phyloP scores from a whole-genome alignment of 306 rosid species.

The Pyrus communis region DNA sequence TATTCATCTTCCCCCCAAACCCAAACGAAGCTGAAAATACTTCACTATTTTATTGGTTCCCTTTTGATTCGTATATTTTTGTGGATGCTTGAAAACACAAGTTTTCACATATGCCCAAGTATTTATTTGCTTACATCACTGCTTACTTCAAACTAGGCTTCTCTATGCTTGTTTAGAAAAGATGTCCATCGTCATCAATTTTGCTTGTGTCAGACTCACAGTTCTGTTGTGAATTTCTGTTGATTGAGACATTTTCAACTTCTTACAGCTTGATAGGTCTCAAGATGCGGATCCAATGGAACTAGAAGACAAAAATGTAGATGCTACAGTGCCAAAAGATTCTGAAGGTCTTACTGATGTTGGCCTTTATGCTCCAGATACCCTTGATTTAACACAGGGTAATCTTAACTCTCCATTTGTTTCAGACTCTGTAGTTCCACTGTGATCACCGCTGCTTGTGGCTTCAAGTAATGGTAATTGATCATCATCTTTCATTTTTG shows the following conservation, averaged over 20 bases:
- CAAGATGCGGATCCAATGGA: constrained; percentile 20
- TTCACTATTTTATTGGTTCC: not conserved
- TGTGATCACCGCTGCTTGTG: constrained; percentile 3
- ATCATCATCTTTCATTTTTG: constrained; percentile 5
- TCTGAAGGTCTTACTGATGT: constrained; percentile 16
- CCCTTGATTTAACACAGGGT: constrained; percentile 47
- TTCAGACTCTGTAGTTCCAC: not conserved
- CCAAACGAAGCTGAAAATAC: not conserved
- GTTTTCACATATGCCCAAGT: too few relatives aligned
- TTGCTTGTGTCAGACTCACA: not conserved
- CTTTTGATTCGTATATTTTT: not conserved
- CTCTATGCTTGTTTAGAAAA: not conserved
- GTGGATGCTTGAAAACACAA: too few relatives aligned
- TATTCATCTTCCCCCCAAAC: not conserved
- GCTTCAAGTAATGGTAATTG: constrained; percentile 2
- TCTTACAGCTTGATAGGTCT: constrained; percentile 65
- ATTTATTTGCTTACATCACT: not conserved
- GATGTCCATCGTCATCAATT: not conserved
- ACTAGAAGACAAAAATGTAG: constrained; percentile 25
- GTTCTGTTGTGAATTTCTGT: constrained; percentile 19
- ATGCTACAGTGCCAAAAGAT: constrained; percentile 22
- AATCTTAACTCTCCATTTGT: constrained; percentile 1
- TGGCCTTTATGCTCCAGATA: constrained; percentile 40
- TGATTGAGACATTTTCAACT: constrained; percentile 33
- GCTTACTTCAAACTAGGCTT: not conserved